Evolutionary conservation across 164 flowering plant species (phyloP).

Genomic region (Vitis riparia): DNA sequence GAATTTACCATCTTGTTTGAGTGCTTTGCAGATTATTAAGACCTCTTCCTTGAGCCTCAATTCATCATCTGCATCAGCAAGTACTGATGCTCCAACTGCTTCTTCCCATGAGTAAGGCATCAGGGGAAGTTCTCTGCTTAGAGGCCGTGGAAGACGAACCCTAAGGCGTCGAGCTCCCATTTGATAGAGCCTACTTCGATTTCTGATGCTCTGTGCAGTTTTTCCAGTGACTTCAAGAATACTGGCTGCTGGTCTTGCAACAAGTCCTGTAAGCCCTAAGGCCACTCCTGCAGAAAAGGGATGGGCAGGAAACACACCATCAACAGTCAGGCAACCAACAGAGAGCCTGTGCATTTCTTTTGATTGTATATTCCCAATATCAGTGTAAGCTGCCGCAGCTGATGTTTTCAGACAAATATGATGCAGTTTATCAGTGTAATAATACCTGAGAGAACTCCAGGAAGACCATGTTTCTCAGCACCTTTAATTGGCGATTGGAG

Average conservation of each 20-base stretch:
- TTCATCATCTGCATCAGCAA: slow-evolving; percentile 49
- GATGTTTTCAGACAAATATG: neutral
- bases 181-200: slow-evolving; percentile 65
- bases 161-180: slow-evolving; percentile 45
- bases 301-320: slow-evolving; percentile 2
- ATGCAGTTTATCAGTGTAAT: slow-evolving; percentile 5
- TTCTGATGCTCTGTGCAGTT: slow-evolving; percentile 97
- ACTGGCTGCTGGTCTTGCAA: slow-evolving; percentile 94
- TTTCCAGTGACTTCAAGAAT: slow-evolving; percentile 92
- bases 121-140: slow-evolving; percentile 62
- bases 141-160: slow-evolving; percentile 81
- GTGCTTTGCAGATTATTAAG: slow-evolving; percentile 68
- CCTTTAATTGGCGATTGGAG: slow-evolving; percentile 90
- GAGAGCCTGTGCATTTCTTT: neutral
- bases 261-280: slow-evolving; percentile 81
- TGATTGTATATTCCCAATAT: neutral
- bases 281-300: slow-evolving; percentile 66
- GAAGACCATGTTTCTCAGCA: slow-evolving; percentile 97
- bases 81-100: slow-evolving; percentile 75
- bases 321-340: neutral
- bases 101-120: slow-evolving; percentile 94
- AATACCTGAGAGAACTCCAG: slow-evolving; percentile 95
- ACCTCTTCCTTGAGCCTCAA: slow-evolving; percentile 56
- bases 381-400: neutral
- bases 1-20: slow-evolving; percentile 64